Percentiles rank a stretch among this genome's conserved stretches.
Conservation (phyloP, 495 filamentous ascomycete genomes). For the Elaphomyces granulatus region DNA sequence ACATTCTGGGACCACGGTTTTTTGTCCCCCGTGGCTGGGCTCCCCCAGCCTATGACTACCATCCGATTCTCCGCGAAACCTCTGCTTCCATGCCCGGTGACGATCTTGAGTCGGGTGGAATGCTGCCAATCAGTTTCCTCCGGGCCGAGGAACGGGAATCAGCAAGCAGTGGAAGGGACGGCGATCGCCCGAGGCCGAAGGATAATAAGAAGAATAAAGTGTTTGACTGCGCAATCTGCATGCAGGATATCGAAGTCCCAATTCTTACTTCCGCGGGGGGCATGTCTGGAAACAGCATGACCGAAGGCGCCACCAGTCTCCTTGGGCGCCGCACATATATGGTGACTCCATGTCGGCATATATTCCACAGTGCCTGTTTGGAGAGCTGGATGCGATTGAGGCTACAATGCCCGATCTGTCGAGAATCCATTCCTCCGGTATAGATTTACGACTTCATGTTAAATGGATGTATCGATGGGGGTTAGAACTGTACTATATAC, state of each 20-base stretch:
- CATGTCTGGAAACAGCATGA: constrained; percentile 30
- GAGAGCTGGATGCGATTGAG: constrained; percentile 94
- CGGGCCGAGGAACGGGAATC: constrained; percentile 30
- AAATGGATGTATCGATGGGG: too few relatives aligned
- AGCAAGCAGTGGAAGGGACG: constrained; percentile 23
- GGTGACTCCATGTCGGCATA: constrained; percentile 94
- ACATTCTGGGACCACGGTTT: constrained; percentile 74
- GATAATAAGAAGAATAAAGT: constrained; percentile 39
- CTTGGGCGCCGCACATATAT: constrained; percentile 75
- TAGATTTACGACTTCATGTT: too few relatives aligned
- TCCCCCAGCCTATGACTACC: constrained; percentile 86
- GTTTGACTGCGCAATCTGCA: constrained; percentile 91
- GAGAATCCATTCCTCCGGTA: constrained; percentile 74
- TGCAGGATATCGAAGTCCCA: constrained; percentile 78
- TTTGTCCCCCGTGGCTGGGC: constrained; percentile 55
- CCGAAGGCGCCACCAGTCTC: constrained; percentile 50
- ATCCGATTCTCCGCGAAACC: constrained; percentile 67
- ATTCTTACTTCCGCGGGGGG: constrained; percentile 47
- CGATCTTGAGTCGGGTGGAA: constrained; percentile 52
- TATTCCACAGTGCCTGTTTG: constrained; percentile 85
- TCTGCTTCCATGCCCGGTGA: constrained; percentile 28
- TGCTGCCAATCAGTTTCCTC: constrained; percentile 53
- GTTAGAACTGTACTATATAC: too few relatives aligned
- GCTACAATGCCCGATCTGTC: constrained; percentile 89
- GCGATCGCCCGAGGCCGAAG: constrained; percentile 23